Evolutionary conservation across 164 flowering plant species (phyloP), one percentile per base, ranked within the genome.

Genomic region (Stephania cephalantha): DNA sequence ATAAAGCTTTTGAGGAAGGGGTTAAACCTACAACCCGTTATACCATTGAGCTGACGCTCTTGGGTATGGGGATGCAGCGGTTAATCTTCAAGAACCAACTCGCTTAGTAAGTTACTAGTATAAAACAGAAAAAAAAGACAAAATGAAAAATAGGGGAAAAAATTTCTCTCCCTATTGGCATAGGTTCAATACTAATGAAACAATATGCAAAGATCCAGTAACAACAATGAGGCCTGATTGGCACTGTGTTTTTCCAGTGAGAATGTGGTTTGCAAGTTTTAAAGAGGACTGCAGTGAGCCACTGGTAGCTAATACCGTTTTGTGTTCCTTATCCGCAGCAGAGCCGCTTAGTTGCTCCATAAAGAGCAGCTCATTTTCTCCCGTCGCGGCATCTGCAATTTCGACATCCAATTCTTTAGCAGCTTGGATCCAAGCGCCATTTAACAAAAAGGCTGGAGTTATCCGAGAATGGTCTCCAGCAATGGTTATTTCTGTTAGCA

Each of bases 391-490:
- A 46, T 85, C 83, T 30, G 77, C 67, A 69, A 81, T 65, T n/a
- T 76, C 73, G 69, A 82, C 74, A 58, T 81, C 90, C 78, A 87
- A 63, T 68, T 88, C 88, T 70, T 64, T 18, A 22, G 88, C 85
- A 12, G 92, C 94, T 81, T 80, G 79, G 13, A 84, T 69, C 97
- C 99, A 93, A 67, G 71, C 73, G 15, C 89, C 88, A 79, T 80
- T 85, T 73, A 93, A 79, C 31, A 77, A 58, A 31, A 90, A 82
- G 30, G 90, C 85, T 46, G 92, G 68, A 71, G 93, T 82, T 67
- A 83, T 84, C 68, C 97, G 85, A 68, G 85, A 79, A 44, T 77
- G 84, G 67, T 78, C 88, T 77, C 97, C 99, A 58, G 91, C 97
- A 72, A 95, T 90, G 74, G 78, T 78, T 46, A 85, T 88, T 85